phyloP scores from a whole-genome alignment of 768 basidiomycete species.

The Termitomyces sp. region DNA sequence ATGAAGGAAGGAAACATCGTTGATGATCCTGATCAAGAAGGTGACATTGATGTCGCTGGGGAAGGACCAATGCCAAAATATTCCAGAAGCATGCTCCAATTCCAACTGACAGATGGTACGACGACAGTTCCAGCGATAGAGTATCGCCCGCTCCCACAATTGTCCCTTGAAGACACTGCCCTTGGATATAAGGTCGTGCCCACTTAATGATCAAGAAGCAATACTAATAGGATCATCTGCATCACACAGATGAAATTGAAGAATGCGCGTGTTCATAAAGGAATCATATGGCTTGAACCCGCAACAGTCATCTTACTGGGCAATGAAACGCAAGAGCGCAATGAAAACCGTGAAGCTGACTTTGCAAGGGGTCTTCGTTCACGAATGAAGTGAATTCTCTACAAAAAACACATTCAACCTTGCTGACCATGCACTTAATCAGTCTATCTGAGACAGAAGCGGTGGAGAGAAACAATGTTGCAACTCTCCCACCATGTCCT shows the following conservation, averaged over 20 bases:
- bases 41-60: slow-evolving; percentile 55
- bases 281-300: slow-evolving; percentile 77
- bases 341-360: slow-evolving; percentile 47
- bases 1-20: slow-evolving; percentile 45
- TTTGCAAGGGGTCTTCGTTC: slow-evolving; percentile 58
- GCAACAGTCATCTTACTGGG: slow-evolving; percentile 56
- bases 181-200: slow-evolving; percentile 74
- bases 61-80: slow-evolving; percentile 80
- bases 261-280: slow-evolving; percentile 61
- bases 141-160: slow-evolving; percentile 55
- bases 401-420: not conserved
- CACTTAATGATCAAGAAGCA: slow-evolving; percentile 3
- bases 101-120: slow-evolving; percentile 78
- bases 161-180: slow-evolving; percentile 71
- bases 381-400: slow-evolving; percentile 61
- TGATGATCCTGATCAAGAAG: slow-evolving; percentile 38
- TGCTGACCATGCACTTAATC: slow-evolving; percentile 13
- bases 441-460: slow-evolving; percentile 21
- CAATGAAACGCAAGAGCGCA: slow-evolving; percentile 59
- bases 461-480: slow-evolving; percentile 7
- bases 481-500: slow-evolving; percentile 8
- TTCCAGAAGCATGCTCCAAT: slow-evolving; percentile 70
- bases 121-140: slow-evolving; percentile 72
- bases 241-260: slow-evolving; percentile 60
- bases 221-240: not conserved